Evolutionary conservation across 1,284 basidiomycete species (phyloP).

Genomic region (Boletellus sp.): DNA sequence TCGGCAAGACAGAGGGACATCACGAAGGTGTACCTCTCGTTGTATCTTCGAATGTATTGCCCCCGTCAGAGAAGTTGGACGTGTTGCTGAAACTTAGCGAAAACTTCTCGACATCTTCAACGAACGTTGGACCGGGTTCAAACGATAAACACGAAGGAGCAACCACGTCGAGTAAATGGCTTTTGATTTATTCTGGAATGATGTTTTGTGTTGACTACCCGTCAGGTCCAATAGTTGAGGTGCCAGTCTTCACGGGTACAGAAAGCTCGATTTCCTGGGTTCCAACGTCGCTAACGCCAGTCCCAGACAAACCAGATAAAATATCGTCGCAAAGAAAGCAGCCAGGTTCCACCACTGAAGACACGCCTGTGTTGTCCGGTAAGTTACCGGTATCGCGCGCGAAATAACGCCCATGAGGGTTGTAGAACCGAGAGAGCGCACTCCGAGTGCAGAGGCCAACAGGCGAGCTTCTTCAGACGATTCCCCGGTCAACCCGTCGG

Average conservation of each 20-base stretch:
- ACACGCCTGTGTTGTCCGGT: constrained; percentile 12
- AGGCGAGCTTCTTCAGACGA: constrained; percentile 4
- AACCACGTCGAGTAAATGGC: constrained; percentile 25
- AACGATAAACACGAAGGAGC: constrained; percentile 22
- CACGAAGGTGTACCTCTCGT: constrained; percentile 20
- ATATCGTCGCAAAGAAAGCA: not conserved
- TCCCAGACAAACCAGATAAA: constrained; percentile 14
- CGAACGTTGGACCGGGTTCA: constrained; percentile 9
- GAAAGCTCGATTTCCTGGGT: constrained; percentile 1
- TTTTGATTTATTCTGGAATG: not conserved
- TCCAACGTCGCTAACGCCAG: constrained; percentile 12
- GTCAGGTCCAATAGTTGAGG: constrained; percentile 24
- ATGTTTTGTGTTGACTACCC: constrained; percentile 12
- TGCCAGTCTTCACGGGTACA: constrained; percentile 19
- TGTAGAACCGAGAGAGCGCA: constrained; percentile 11
- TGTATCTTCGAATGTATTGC: constrained; percentile 16
- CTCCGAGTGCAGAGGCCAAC: not conserved
- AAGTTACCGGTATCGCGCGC: constrained; percentile 6
- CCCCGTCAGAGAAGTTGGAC: constrained; percentile 24
- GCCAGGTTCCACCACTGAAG: constrained; percentile 1
- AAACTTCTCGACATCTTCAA: constrained; percentile 15
- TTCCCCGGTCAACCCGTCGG: constrained; percentile 8
- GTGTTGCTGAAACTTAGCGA: constrained; percentile 23
- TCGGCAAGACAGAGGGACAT: constrained; percentile 25
- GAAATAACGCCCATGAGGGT: constrained; percentile 9